A percentile compares a stretch with the other conserved stretches of the same genome.
Evolutionary conservation across 345 rosid genomes (phyloP).

Genomic region (Lumnitzera littorea): DNA sequence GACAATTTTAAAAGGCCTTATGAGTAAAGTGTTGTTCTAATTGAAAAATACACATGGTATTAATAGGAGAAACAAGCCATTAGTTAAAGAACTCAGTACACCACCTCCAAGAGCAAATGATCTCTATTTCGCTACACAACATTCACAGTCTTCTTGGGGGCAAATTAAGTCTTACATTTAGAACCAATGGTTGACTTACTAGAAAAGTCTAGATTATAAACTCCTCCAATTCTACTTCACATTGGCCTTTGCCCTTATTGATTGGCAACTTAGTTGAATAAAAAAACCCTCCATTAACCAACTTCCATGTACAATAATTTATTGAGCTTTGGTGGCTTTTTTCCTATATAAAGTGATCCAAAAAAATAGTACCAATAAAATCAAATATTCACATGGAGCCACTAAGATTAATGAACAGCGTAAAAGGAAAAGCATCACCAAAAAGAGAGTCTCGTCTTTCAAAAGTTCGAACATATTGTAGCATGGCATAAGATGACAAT

Average conservation of each 20-base stretch:
- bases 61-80: conserved; percentile 28
- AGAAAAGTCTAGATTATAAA: conserved; percentile 48
- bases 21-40: not conserved
- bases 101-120: conserved; percentile 34
- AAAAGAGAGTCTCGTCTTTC: too few relatives aligned
- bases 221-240: conserved; percentile 33
- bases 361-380: too few relatives aligned
- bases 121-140: conserved; percentile 29
- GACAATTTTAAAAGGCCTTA: not conserved
- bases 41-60: conserved; percentile 1
- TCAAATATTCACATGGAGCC: too few relatives aligned
- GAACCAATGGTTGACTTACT: conserved; percentile 53
- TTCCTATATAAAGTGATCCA: too few relatives aligned
- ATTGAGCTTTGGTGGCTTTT: too few relatives aligned
- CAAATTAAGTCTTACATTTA: conserved; percentile 45
- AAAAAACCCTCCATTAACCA: too few relatives aligned
- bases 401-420: too few relatives aligned
- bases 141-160: conserved; percentile 36
- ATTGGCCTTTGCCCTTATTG: conserved; percentile 21
- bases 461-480: too few relatives aligned
- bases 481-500: too few relatives aligned
- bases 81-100: conserved; percentile 33
- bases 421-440: too few relatives aligned
- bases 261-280: conserved; percentile 37
- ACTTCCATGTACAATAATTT: too few relatives aligned